phyloP scores from a whole-genome alignment of 2,329 filamentous ascomycete species.

The Colletotrichum tabaci region DNA sequence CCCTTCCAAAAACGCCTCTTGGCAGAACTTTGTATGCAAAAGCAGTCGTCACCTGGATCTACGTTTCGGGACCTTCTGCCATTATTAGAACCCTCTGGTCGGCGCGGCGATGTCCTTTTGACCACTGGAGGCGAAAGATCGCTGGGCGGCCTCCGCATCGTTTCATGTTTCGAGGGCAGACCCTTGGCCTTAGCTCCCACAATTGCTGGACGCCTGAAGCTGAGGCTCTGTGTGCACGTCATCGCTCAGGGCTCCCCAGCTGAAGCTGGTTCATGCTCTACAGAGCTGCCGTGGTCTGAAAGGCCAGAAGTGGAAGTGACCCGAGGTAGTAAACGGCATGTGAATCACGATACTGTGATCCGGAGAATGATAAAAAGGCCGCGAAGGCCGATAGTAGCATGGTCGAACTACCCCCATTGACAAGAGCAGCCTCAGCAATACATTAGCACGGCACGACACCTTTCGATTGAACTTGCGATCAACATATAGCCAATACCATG shows the following conservation, averaged over 20 bases:
- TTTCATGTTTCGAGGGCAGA: conserved; percentile 36
- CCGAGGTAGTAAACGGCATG: conserved; percentile 34
- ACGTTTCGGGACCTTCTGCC: background rate
- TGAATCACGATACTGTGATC: conserved; percentile 28
- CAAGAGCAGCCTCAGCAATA: background rate
- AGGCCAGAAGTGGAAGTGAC: background rate
- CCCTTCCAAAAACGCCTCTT: conserved; percentile 2
- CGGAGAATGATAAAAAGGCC: conserved; percentile 22
- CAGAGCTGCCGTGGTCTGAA: conserved; percentile 1
- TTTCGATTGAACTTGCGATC: background rate
- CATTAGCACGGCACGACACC: background rate
- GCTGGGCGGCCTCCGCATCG: conserved; percentile 37
- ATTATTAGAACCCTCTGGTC: background rate
- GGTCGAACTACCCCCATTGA: accelerated
- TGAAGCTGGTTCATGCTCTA: conserved; percentile 28
- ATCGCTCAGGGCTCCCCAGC: conserved; percentile 37
- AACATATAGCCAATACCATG: background rate
- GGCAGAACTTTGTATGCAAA: conserved; percentile 19
- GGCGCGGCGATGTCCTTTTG: background rate
- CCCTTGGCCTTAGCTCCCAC: conserved; percentile 20
- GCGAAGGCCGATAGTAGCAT: background rate
- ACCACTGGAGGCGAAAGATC: conserved; percentile 19
- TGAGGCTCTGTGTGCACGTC: conserved; percentile 30
- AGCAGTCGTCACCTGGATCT: conserved; percentile 7
- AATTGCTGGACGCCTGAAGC: conserved; percentile 20